Evolutionary conservation across 345 rosid species (phyloP).

Genomic region (Citrus reticulata): DNA sequence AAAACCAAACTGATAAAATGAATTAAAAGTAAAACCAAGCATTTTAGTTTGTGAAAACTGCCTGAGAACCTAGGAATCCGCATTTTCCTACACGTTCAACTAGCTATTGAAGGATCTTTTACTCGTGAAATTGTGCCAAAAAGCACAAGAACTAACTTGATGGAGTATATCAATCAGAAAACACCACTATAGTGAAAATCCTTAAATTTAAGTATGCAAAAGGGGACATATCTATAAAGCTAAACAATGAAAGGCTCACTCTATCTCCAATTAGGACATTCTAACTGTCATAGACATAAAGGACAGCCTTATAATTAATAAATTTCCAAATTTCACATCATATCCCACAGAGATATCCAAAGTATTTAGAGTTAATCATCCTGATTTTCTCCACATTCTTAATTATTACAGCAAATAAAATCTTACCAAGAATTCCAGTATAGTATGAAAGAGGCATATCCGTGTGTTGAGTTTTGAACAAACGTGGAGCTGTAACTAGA

Average conservation of each 20-base stretch:
- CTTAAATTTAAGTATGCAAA: background rate
- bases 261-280: background rate
- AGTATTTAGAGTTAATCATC: background rate
- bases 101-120: background rate
- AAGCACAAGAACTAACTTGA: background rate
- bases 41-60: background rate
- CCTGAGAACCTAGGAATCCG: background rate
- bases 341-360: background rate
- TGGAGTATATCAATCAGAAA: background rate
- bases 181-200: background rate
- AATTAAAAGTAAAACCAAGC: background rate
- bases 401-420: no score
- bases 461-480: slow-evolving; percentile 31
- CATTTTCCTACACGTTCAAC: background rate
- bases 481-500: slow-evolving; percentile 28
- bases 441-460: slow-evolving; percentile 26
- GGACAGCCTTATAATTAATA: background rate
- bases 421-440: slow-evolving; percentile 23
- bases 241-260: background rate
- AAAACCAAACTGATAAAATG: background rate
- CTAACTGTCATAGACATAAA: background rate
- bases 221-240: background rate
- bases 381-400: background rate
- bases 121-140: background rate
- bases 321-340: background rate